A percentile compares a stretch with the other conserved stretches of the same genome.
Conservation (phyloP, 1,284 basidiomycete genomes). For the Megacollybia platyphylla region DNA sequence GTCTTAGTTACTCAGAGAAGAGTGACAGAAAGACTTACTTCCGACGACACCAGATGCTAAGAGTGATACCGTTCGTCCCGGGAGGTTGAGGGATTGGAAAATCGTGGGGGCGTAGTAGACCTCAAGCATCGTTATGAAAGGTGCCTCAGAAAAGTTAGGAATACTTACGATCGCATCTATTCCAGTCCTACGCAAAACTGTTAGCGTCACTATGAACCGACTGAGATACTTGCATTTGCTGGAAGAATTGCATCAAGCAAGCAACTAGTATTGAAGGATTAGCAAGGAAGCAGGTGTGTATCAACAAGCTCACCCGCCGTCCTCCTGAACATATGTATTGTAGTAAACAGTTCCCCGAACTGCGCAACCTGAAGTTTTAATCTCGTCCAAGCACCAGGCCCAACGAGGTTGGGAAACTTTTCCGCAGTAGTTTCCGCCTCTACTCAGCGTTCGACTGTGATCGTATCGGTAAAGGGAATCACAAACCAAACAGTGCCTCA, state of each 20-base stretch:
- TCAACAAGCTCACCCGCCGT: constrained; percentile 9
- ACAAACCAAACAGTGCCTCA: constrained; percentile 15
- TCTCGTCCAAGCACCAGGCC: constrained; percentile 7
- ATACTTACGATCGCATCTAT: constrained; percentile 12
- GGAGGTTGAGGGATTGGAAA: constrained; percentile 11
- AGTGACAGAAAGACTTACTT: constrained; percentile 3
- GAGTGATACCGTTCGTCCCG: constrained; percentile 10
- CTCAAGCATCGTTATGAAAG: constrained; percentile 1
- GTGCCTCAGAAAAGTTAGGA: background rate
- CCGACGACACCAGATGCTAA: constrained; percentile 13
- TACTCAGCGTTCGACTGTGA: background rate
- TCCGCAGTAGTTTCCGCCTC: constrained; percentile 13
- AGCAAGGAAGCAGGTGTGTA: background rate
- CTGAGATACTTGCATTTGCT: constrained; percentile 10
- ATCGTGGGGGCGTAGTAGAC: constrained; percentile 13
- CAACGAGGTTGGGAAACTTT: constrained; percentile 11
- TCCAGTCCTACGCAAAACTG: constrained; percentile 8
- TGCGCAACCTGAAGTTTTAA: constrained; percentile 12
- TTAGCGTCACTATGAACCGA: background rate
- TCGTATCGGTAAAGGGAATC: background rate
- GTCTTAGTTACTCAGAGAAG: background rate
- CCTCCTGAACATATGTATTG: constrained; percentile 12
- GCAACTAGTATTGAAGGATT: constrained; percentile 6
- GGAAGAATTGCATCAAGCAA: constrained; percentile 14
- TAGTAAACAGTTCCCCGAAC: constrained; percentile 13